Conservation (phyloP, 306 rosid species). For the Sindora glabra region DNA sequence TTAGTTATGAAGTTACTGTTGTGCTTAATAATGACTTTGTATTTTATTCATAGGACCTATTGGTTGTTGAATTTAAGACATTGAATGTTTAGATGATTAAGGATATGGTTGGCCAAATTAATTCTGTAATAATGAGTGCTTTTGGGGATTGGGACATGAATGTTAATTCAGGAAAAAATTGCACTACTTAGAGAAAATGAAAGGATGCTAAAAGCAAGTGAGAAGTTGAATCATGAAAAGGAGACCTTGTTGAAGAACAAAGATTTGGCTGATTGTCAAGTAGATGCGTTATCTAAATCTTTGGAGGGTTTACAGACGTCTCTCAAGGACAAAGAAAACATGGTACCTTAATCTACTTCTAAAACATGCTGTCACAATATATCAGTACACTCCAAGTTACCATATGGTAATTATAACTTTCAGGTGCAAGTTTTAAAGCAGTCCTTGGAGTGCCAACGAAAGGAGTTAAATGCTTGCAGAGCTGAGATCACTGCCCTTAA, state of each 20-base stretch:
- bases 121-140: conserved; percentile 7
- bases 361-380: conserved; percentile 17
- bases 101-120: background rate
- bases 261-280: conserved; percentile 61
- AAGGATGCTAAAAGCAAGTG: conserved; percentile 47
- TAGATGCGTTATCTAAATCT: conserved; percentile 60
- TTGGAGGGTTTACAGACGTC: conserved; percentile 75
- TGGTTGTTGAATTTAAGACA: background rate
- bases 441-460: conserved; percentile 69
- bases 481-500: conserved; percentile 86
- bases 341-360: conserved; percentile 41
- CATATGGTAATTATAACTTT: conserved; percentile 20
- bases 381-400: conserved; percentile 2
- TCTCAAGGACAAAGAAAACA: conserved; percentile 70
- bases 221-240: conserved; percentile 57
- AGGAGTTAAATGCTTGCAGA: conserved; percentile 73
- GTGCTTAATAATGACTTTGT: too few relatives aligned
- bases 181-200: conserved; percentile 59
- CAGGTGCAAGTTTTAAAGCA: conserved; percentile 74
- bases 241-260: conserved; percentile 50
- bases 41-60: too few relatives aligned
- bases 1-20: too few relatives aligned
- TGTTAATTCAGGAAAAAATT: conserved; percentile 66
- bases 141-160: conserved; percentile 16
- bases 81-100: background rate